Conservation (phyloP, 2,329 filamentous ascomycete species). For the Byssochlamys sp. region DNA sequence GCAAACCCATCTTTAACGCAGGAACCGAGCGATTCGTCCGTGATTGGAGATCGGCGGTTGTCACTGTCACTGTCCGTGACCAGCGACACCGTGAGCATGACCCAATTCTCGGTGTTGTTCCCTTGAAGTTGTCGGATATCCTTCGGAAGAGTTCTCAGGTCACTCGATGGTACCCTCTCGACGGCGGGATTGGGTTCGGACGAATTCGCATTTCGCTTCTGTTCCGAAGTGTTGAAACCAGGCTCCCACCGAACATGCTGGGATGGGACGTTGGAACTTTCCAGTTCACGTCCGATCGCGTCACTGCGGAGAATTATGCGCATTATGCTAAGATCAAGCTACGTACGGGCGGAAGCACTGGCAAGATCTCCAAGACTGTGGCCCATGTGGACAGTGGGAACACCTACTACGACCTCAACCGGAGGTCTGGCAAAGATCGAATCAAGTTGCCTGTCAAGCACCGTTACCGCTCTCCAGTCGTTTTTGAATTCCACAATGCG, state of each 20-base stretch:
- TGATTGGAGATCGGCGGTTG: constrained; percentile 80
- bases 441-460: constrained; percentile 78
- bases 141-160: constrained; percentile 76
- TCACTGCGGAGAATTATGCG: constrained; percentile 56
- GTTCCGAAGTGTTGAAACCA: constrained; percentile 80
- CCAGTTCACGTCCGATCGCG: constrained; percentile 65
- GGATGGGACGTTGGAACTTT: constrained; percentile 96
- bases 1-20: constrained; percentile 93
- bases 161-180: constrained; percentile 90
- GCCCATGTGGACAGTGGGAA: constrained; percentile 47
- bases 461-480: constrained; percentile 78
- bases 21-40: constrained; percentile 87
- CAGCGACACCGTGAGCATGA: constrained; percentile 85
- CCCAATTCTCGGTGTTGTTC: constrained; percentile 84
- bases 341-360: constrained; percentile 74
- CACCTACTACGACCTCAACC: constrained; percentile 50
- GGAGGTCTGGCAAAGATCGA: constrained; percentile 41
- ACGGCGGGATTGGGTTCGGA: constrained; percentile 86
- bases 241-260: constrained; percentile 71
- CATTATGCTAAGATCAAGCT: constrained; percentile 60
- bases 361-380: constrained; percentile 58
- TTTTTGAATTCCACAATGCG: constrained; percentile 70
- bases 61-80: constrained; percentile 82
- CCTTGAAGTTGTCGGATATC: constrained; percentile 78
- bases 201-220: constrained; percentile 78